Evolutionary conservation across 2,329 filamentous ascomycete genomes (phyloP), one percentile per base, ranked within the genome.

Genomic region (Catunica adiposa): DNA sequence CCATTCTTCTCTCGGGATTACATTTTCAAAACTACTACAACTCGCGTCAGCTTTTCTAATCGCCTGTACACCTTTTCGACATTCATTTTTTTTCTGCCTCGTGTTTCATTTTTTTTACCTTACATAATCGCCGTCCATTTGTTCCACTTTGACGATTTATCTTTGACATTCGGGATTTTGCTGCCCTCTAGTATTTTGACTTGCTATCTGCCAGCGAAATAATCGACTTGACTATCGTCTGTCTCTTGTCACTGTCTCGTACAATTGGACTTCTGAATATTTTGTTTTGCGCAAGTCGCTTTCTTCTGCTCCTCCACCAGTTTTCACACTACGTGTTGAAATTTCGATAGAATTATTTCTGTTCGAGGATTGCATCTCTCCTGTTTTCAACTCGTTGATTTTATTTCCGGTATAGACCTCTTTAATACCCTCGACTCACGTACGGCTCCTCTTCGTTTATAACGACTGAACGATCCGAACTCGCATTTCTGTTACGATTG

Each of bases 1-100:
- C 40, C 26, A 31, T 53, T 40, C 15, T 53, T 23, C 34, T 31
- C 40, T 44, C 52, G 23, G 23, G 48, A 17, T n/a, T 31, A 51
- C 26, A n/a, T 44, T 17, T 51, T n/a, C 25, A 51, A 47, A 20
- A 25, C n/a, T 17, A 14, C 25, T 25, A 31, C 23, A 51, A 31
- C 26, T 51, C 25, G 34, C 47, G 40, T 56, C 54, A 29, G 47
- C n/a, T 51, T 14, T 11, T 38, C 53, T 53, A 55, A 57, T 57
- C 52, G 58, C 51, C 52, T 59, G 59, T 62, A 63, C 63, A 63
- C 61, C 62, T 63, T n/a, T 20, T 57, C 38, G 53, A 56, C 54
- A 53, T 58, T 58, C 57, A n/a, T n/a, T 58, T 55, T 57, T 58
- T 53, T 53, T 40, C 31, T 42, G 22, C 26, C 51, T 58, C 29